Evolutionary conservation across 139 green algal species (phyloP).

Genomic region (Pedinophyceae sp.): DNA sequence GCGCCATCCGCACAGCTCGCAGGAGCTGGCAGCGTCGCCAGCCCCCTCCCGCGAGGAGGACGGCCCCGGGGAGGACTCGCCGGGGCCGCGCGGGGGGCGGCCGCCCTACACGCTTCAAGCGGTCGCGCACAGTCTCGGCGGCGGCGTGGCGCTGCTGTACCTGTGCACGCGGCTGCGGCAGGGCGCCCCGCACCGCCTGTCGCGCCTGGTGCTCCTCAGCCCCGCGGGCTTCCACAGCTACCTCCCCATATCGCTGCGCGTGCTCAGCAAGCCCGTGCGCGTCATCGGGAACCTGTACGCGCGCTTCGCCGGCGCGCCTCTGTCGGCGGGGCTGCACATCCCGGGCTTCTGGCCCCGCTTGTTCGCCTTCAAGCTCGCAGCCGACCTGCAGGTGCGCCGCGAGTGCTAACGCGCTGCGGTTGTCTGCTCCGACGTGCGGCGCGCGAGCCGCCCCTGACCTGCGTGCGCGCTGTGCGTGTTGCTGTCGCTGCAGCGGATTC

Average conservation of each 20-base stretch:
- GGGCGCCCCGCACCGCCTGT: conserved; percentile 32
- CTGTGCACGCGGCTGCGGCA: background rate
- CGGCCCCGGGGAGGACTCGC: no score
- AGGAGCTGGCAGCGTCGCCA: no score
- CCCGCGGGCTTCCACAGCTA: conserved; percentile 55
- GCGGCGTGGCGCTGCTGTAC: conserved; percentile 26
- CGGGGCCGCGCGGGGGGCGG: no score
- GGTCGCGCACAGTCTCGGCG: conserved; percentile 40
- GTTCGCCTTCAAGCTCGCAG: conserved; percentile 43
- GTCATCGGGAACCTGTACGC: conserved; percentile 6
- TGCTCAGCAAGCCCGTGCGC: background rate
- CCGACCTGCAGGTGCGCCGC: conserved; percentile 22
- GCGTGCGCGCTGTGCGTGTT: conserved; percentile 5
- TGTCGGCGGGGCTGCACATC: conserved; percentile 14
- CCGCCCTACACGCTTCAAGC: conserved; percentile 42
- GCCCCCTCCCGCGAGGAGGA: no score
- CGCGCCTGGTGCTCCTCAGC: conserved; percentile 53
- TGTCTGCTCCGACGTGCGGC: background rate
- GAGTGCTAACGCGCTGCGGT: background rate
- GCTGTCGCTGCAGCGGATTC: conserved; percentile 13
- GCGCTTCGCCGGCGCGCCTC: conserved; percentile 6
- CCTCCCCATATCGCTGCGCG: conserved; percentile 10
- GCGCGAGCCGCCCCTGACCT: background rate
- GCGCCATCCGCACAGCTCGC: no score
- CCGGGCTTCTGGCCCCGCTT: conserved; percentile 10